phyloP scores from a whole-genome alignment of 495 filamentous ascomycete species.

The Daldinia grandis region DNA sequence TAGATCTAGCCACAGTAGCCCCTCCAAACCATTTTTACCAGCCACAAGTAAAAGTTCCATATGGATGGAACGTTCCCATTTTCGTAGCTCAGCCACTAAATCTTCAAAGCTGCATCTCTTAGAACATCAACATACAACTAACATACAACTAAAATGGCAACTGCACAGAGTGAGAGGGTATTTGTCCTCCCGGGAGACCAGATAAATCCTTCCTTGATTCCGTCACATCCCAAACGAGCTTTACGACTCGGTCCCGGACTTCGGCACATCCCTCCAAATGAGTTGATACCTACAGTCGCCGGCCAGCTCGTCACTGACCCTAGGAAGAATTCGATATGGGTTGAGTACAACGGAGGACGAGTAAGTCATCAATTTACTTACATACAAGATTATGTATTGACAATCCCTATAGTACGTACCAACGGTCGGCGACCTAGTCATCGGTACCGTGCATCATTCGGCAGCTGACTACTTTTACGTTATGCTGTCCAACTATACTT shows the following conservation, averaged over 20 bases:
- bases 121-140: neutral
- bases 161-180: conserved; percentile 48
- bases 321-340: conserved; percentile 81
- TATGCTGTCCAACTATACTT: conserved; percentile 66
- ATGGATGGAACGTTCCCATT: too few relatives aligned
- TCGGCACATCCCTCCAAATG: conserved; percentile 72
- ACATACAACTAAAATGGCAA: conserved; percentile 52
- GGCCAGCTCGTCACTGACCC: conserved; percentile 78
- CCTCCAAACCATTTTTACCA: conserved; percentile 33
- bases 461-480: conserved; percentile 77
- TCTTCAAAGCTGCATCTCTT: conserved; percentile 9
- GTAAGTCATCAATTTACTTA: conserved; percentile 49
- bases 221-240: conserved; percentile 69
- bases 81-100: conserved; percentile 13
- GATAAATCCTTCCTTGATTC: conserved; percentile 69
- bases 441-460: conserved; percentile 82
- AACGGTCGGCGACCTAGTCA: conserved; percentile 77
- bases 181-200: conserved; percentile 83
- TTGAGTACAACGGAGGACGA: conserved; percentile 72
- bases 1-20: conserved; percentile 39
- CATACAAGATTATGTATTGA: neutral
- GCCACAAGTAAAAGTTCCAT: too few relatives aligned
- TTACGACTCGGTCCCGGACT: conserved; percentile 89
- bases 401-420: conserved; percentile 74
- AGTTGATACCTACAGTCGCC: conserved; percentile 78